phyloP scores from a whole-genome alignment of 1,284 basidiomycete species.

The Rhodotorula sp. region DNA sequence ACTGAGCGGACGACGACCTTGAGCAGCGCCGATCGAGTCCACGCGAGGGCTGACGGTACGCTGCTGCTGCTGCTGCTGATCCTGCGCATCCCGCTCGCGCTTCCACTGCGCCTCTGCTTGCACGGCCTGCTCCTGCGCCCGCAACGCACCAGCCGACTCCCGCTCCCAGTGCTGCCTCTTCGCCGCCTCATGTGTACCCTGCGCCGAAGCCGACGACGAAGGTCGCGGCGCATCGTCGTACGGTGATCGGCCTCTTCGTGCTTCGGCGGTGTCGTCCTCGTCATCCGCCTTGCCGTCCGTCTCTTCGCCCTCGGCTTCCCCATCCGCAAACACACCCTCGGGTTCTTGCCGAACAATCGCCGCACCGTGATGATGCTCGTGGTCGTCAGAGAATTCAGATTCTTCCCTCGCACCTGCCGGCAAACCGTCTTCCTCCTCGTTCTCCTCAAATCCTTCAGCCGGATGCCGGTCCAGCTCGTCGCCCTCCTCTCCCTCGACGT shows the following conservation, averaged over 20 bases:
- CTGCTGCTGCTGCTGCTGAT: conserved; percentile 47
- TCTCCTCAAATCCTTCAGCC: conserved; percentile 12
- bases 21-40: neutral
- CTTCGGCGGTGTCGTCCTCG: conserved; percentile 42
- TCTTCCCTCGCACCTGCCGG: conserved; percentile 22
- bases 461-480: conserved; percentile 6
- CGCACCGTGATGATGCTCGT: conserved; percentile 37
- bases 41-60: neutral
- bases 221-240: conserved; percentile 4
- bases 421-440: conserved; percentile 30
- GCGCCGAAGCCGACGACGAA: neutral
- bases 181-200: conserved; percentile 47
- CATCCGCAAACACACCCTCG: neutral
- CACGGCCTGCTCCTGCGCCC: conserved; percentile 25
- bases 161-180: conserved; percentile 38
- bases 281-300: conserved; percentile 37
- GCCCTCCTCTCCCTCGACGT: conserved; percentile 1
- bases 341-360: neutral
- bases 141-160: conserved; percentile 21
- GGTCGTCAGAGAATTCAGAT: conserved; percentile 40
- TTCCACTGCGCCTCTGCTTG: conserved; percentile 26
- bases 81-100: neutral
- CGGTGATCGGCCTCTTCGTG: conserved; percentile 41
- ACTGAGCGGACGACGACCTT: neutral
- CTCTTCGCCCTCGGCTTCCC: conserved; percentile 37